Base-by-base conservation (phyloP, 2,329 filamentous ascomycete genomes). In the Triangularia verruculosa region DNA sequence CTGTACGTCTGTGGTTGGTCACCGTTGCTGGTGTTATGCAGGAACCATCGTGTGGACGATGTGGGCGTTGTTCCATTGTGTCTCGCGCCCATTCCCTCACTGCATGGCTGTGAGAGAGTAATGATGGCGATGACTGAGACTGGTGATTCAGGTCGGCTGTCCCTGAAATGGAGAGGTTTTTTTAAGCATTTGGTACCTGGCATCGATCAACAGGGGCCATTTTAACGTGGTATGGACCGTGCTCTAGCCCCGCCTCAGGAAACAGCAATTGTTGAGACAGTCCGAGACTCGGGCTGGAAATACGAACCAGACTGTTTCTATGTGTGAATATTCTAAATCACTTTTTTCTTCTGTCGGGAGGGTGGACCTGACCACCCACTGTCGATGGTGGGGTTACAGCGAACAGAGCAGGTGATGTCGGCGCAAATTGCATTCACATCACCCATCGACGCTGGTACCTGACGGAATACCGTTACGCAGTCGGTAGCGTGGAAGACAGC, bases 1-100 rank as follows among this genome's bases (percentile, higher is more conserved):
- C 28, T 55, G 54, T 59, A 61, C 28, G 54, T 12, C 47, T 51
- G 22, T 61, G 59, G 59, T 64, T 65, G 63, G 65, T 54, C 56
- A 32, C 57, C 47, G 47, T 52, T 51, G 62, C 52, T 25, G 61
- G 57, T 28, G 34, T 59, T 47, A 61, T 63, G 63, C 63, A 65
- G 65, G 63, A 62, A 65, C 61, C 61, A 57, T 28, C 52, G 24
- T n/a, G 30, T 51, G 9, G 54, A 59, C 25, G 24, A 59, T 58
- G 56, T 61, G 57, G n/a, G 59, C 39, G 59, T 43, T 22, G 58
- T 61, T 53, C 13, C 51, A 61, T 61, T 32, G 32, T 17, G 53
- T 57, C 60, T 57, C 20, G 32, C 32, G n/a, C 43, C 13, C 47
- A 53, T 34, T 61, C 43, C 51, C 39, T n/a, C n/a, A n/a, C n/a